Base-by-base conservation (phyloP, 192 early-diverging fungal genomes). In the Rhizoclosmatium globosum region DNA sequence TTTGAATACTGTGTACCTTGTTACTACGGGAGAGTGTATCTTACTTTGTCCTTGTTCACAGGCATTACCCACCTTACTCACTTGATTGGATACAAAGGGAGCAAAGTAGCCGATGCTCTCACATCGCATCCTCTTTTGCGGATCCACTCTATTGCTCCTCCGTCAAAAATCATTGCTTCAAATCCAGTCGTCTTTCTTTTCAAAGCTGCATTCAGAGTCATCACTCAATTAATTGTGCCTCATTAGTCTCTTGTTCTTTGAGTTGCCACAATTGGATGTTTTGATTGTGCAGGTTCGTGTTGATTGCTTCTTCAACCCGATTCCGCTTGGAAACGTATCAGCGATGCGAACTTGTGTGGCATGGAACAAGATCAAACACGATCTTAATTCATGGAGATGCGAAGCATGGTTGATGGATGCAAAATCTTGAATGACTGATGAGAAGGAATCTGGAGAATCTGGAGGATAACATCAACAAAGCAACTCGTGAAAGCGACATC, bases 241-340 rank as follows among this genome's bases (percentile, higher is more conserved):
- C 58, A 82, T 95, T 57, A 89, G 86, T 83, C 47, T 91, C 45
- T 82, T 94, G 76, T 77, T 91, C 47, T 83, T 87, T 61, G 60
- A 71, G 1, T 86, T 94, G 43, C 81, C 87, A 59, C 79, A 78
- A 19, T 91, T 93, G 11, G 89, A 92, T 62, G 88, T 85, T 71
- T 86, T 97, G 45, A 72, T 97, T 64, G 86, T 96, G 21, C 95
- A 97, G 87, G 94, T 93, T n/a, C n/a, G n/a, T n/a, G n/a, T n/a
- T n/a, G n/a, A n/a, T n/a, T n/a, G n/a, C n/a, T n/a, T n/a, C n/a
- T n/a, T n/a, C n/a, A n/a, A n/a, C n/a, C n/a, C n/a, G n/a, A n/a
- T n/a, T n/a, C n/a, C n/a, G n/a, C n/a, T n/a, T n/a, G n/a, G n/a
- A n/a, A n/a, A n/a, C n/a, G n/a, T n/a, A n/a, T n/a, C n/a, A n/a